Evolutionary conservation across 306 rosid genomes (phyloP).

Genomic region (Cucumis hystrix): DNA sequence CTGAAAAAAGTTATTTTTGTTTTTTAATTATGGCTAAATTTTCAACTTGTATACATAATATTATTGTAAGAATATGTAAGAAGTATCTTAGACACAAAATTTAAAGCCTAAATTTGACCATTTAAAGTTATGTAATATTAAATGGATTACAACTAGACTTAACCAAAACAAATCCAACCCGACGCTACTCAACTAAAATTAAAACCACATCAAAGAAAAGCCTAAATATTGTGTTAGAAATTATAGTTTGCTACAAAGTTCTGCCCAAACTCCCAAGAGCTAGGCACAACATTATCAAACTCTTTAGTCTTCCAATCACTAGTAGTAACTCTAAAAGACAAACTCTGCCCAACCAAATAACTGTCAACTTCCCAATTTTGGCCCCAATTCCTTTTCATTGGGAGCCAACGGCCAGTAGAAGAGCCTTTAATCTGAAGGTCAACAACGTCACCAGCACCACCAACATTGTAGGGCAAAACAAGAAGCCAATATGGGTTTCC

Average conservation of each 20-base stretch:
- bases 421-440: constrained; percentile 25
- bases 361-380: constrained; percentile 21
- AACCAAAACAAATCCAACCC: too few relatives aligned
- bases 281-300: constrained; percentile 25
- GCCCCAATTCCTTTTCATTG: constrained; percentile 48
- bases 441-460: constrained; percentile 29
- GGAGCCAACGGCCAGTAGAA: constrained; percentile 12
- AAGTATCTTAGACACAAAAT: too few relatives aligned
- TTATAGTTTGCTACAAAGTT: constrained; percentile 9
- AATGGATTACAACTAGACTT: too few relatives aligned
- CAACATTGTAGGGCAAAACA: constrained; percentile 13
- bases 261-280: constrained; percentile 40
- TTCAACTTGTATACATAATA: too few relatives aligned
- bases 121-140: too few relatives aligned
- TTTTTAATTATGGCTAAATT: too few relatives aligned
- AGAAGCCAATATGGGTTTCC: constrained; percentile 36
- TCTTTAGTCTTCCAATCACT: constrained; percentile 24
- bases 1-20: too few relatives aligned
- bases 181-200: too few relatives aligned
- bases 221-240: too few relatives aligned
- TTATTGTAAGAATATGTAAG: too few relatives aligned
- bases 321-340: constrained; percentile 34
- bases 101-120: too few relatives aligned
- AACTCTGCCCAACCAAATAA: constrained; percentile 25
- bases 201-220: too few relatives aligned